Evolutionary conservation across 441 rosid species (phyloP).

Genomic region (Syzygium syzygioides): DNA sequence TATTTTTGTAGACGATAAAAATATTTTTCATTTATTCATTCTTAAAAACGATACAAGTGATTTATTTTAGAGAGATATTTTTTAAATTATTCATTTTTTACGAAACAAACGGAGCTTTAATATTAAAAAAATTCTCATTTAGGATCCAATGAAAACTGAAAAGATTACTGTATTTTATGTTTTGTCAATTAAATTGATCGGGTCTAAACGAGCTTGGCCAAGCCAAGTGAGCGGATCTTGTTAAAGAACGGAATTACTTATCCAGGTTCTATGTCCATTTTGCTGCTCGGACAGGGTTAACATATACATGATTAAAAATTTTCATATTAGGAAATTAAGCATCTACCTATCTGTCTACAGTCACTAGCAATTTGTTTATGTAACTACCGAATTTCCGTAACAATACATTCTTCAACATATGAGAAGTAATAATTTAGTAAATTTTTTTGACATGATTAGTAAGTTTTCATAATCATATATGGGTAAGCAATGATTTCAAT

Average conservation of each 20-base stretch:
- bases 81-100: too few species aligned
- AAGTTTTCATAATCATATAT: not conserved
- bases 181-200: not conserved
- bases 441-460: not conserved
- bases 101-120: not conserved
- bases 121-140: not conserved
- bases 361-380: not conserved
- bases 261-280: not conserved
- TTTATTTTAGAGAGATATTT: too few species aligned
- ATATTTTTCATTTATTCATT: too few species aligned
- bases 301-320: not conserved
- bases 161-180: not conserved
- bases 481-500: not conserved
- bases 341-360: not conserved
- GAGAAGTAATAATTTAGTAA: not conserved
- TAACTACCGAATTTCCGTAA: not conserved
- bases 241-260: not conserved
- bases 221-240: not conserved
- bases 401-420: not conserved
- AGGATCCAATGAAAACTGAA: too few species aligned
- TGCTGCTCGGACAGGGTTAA: not conserved
- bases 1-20: too few species aligned
- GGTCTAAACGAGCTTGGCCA: not conserved
- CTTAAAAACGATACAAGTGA: too few species aligned
- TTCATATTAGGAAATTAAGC: not conserved